A percentile compares a stretch with the other conserved stretches of the same genome.
phyloP scores from a whole-genome alignment of 2,329 filamentous ascomycete species.

The Sporothrix humicola region DNA sequence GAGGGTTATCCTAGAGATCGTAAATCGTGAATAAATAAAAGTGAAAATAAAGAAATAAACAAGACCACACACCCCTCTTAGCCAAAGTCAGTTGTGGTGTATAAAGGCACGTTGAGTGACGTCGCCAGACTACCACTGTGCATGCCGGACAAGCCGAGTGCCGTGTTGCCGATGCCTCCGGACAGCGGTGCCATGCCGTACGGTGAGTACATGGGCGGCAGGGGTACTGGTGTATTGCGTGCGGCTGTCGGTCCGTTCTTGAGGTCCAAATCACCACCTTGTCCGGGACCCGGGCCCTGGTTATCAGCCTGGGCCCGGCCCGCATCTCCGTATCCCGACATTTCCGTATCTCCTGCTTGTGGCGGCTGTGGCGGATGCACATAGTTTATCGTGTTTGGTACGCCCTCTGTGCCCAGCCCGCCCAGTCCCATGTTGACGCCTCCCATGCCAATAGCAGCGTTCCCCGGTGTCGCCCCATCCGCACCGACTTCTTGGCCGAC shows the following conservation, averaged over 20 bases:
- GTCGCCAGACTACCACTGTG: background rate
- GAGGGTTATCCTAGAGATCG: background rate
- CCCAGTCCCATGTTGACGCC: background rate
- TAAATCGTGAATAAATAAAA: background rate
- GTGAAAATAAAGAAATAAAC: background rate
- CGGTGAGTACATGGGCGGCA: constrained; percentile 17
- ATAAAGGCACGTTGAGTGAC: constrained; percentile 24
- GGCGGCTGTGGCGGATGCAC: background rate
- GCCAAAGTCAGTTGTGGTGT: constrained; percentile 22
- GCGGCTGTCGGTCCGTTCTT: background rate
- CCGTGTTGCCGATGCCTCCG: background rate
- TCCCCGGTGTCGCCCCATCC: background rate
- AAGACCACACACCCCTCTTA: background rate
- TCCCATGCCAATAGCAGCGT: background rate
- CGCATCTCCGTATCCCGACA: background rate
- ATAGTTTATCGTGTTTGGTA: background rate
- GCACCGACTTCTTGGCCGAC: background rate
- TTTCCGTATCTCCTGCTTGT: background rate
- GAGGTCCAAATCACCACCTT: background rate
- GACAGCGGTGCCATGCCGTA: constrained; percentile 20
- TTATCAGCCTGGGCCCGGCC: background rate
- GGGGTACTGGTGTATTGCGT: background rate
- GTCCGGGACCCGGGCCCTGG: no score
- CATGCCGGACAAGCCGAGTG: background rate
- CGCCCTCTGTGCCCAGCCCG: background rate